Conservation (phyloP, 768 basidiomycete genomes). For the Lentinula aciculospora region DNA sequence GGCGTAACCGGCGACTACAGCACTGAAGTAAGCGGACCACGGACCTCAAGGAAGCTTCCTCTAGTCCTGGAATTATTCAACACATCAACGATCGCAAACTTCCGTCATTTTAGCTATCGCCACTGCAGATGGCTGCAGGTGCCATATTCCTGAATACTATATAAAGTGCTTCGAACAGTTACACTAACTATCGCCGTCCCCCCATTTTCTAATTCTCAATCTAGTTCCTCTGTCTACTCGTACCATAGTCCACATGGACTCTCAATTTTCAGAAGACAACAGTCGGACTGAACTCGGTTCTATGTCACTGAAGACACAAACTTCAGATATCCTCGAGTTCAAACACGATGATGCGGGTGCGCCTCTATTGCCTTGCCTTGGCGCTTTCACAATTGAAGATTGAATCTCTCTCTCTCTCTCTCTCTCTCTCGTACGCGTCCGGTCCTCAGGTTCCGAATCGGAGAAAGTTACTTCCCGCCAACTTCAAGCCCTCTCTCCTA, state of each 20-base stretch:
- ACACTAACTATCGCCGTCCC: neutral
- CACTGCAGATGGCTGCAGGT: neutral
- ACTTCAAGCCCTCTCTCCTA: neutral
- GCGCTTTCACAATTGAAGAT: neutral
- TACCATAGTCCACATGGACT: neutral
- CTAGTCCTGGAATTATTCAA: neutral
- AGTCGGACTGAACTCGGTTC: neutral
- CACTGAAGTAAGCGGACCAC: neutral
- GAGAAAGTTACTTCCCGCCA: neutral
- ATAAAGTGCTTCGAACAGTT: neutral
- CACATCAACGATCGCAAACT: neutral
- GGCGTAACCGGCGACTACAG: neutral
- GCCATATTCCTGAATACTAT: neutral
- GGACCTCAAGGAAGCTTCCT: neutral
- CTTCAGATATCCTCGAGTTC: neutral
- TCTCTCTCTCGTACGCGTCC: neutral
- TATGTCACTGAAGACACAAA: neutral
- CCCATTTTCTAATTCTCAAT: neutral
- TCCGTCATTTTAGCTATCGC: neutral
- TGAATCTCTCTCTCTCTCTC: neutral
- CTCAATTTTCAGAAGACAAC: neutral
- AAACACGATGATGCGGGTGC: neutral
- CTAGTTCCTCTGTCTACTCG: neutral
- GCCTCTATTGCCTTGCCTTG: neutral
- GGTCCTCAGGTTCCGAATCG: neutral